These are phyloP conservation scores for Castanospermum australe DNA, from an alignment of 306 rosid genomes.

Conservation along the genomic window DNA sequence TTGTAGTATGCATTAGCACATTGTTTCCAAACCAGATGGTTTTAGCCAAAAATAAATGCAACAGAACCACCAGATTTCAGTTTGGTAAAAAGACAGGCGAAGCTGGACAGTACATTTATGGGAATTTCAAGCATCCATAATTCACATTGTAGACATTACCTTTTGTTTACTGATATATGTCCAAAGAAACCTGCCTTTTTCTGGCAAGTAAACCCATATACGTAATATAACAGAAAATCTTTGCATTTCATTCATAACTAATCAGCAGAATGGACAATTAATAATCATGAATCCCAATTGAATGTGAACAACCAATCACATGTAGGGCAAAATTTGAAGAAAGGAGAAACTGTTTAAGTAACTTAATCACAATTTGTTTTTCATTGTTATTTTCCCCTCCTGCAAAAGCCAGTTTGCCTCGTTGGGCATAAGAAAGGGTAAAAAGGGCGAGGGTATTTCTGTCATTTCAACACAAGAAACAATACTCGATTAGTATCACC, in stretches of 20 bases:
- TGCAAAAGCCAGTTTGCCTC: not conserved
- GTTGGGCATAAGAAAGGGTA: not conserved
- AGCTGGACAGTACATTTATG: conserved; percentile 7
- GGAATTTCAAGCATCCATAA: conserved; percentile 16
- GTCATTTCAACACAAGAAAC: conserved; percentile 27
- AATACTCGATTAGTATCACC: not conserved
- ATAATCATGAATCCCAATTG: not conserved
- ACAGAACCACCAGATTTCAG: conserved; percentile 22
- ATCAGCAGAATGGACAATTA: not conserved
- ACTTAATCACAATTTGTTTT: not conserved
- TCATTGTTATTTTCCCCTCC: not conserved
- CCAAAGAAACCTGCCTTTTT: conserved; percentile 20
- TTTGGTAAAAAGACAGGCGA: conserved; percentile 16
- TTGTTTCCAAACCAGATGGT: conserved; percentile 25
- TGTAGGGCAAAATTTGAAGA: conserved; percentile 9
- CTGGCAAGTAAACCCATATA: not conserved
- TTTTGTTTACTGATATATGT: not conserved
- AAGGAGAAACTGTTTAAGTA: not conserved
- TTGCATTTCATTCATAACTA: conserved; percentile 6
- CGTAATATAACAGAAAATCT: not conserved
- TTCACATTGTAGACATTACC: conserved; percentile 23
- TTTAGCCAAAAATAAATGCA: conserved; percentile 37
- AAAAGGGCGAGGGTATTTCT: conserved; percentile 10
- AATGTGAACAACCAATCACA: not conserved
- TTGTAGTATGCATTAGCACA: conserved; percentile 35